phyloP scores from a whole-genome alignment of 305 asterid genomes.

The Fraxinus latifolia region DNA sequence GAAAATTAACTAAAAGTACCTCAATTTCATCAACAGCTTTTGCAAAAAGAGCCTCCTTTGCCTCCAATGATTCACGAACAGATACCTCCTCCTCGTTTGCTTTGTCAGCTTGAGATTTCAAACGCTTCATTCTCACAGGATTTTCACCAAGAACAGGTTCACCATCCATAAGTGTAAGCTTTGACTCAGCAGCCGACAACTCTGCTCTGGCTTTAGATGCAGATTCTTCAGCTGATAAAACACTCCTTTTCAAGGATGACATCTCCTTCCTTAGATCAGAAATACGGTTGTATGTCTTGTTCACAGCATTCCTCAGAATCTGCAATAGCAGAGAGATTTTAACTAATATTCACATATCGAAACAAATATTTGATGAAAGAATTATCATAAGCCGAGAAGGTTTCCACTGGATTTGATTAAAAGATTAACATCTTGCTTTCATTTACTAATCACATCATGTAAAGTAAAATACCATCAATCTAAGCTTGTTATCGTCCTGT shows the following conservation, averaged over 20 bases:
- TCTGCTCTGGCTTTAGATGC: conserved; percentile 74
- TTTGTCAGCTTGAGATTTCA: conserved; percentile 65
- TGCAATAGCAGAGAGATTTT: conserved; percentile 28
- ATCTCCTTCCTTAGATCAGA: conserved; percentile 88
- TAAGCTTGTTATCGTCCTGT: neutral
- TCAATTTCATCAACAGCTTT: conserved; percentile 79
- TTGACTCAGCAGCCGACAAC: conserved; percentile 68
- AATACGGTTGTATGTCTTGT: conserved; percentile 86
- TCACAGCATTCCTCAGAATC: conserved; percentile 81
- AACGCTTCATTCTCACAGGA: conserved; percentile 81
- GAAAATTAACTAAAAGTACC: conserved; percentile 39
- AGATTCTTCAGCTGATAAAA: conserved; percentile 54
- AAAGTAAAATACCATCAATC: neutral
- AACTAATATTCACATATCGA: conserved; percentile 19
- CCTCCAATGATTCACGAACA: conserved; percentile 71
- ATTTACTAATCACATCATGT: neutral
- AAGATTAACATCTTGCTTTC: neutral
- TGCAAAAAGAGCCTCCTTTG: conserved; percentile 83
- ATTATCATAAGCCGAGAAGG: neutral
- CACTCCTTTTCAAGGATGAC: conserved; percentile 57
- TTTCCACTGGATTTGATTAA: conserved; percentile 1
- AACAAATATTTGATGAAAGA: neutral
- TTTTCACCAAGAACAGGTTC: conserved; percentile 94
- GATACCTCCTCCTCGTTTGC: conserved; percentile 69
- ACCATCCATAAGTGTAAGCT: conserved; percentile 79